Percentiles rank a stretch among this genome's conserved stretches.
Evolutionary conservation across 805 yeast genomes (phyloP).

Genomic region (Starmera caribaea): DNA sequence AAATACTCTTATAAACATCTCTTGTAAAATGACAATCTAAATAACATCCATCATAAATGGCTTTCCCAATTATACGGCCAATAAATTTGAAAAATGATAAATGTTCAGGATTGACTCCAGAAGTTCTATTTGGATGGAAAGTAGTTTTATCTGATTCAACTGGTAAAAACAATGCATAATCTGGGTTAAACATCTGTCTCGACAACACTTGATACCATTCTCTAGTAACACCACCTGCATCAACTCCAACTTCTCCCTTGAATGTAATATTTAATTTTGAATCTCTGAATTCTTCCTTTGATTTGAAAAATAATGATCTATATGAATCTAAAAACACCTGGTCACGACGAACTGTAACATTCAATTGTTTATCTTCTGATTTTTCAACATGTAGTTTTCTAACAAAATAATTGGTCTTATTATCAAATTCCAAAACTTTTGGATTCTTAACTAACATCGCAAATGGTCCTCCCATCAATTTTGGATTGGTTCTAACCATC

Average conservation of each 20-base stretch:
- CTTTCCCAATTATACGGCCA: constrained; percentile 91
- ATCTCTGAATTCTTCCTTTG: constrained; percentile 61
- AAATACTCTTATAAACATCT: constrained; percentile 82
- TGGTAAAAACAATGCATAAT: constrained; percentile 84
- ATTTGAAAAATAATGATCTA: constrained; percentile 69
- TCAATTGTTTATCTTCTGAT: constrained; percentile 34
- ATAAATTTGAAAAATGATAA: constrained; percentile 87
- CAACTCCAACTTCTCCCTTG: constrained; percentile 91
- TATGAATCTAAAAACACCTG: constrained; percentile 90
- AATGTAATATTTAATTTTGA: constrained; percentile 74
- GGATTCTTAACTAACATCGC: constrained; percentile 83
- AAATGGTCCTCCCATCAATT: constrained; percentile 93
- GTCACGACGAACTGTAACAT: constrained; percentile 70
- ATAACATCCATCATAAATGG: constrained; percentile 76
- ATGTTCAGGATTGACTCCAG: constrained; percentile 90
- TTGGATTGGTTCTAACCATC: constrained; percentile 86
- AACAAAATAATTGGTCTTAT: constrained; percentile 78
- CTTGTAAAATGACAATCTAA: constrained; percentile 92
- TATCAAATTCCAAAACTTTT: constrained; percentile 86
- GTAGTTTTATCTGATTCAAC: constrained; percentile 89
- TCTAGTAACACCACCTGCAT: constrained; percentile 96
- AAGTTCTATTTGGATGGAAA: constrained; percentile 89
- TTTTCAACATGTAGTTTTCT: constrained; percentile 52
- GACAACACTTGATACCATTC: constrained; percentile 96
- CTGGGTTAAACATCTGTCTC: constrained; percentile 93